Conservation (phyloP, 345 rosid genomes). For the Gossypium thurberi region DNA sequence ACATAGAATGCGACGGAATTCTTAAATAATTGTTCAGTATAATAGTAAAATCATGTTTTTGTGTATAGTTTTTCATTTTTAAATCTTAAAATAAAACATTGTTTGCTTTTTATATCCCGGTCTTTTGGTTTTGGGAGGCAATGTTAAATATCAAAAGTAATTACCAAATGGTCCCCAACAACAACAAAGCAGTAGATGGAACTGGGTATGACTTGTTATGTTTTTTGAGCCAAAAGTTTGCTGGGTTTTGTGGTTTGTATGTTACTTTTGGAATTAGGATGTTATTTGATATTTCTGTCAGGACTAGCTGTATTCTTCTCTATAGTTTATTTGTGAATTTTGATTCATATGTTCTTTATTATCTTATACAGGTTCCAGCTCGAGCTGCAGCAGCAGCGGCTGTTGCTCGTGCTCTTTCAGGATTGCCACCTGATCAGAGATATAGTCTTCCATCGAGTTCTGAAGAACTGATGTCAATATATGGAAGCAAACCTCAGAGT, state of each 20-base stretch:
- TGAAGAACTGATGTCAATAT: constrained; percentile 59
- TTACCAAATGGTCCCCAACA: not conserved
- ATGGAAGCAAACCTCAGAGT: constrained; percentile 62
- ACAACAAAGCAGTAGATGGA: not conserved
- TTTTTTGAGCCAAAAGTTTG: not conserved
- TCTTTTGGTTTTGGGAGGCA: not conserved
- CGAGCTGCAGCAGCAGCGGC: constrained; percentile 98
- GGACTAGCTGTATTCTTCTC: not conserved
- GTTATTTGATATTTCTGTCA: not conserved
- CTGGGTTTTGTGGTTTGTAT: not conserved
- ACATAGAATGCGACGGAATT: not conserved
- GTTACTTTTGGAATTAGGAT: not conserved
- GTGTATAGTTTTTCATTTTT: not conserved
- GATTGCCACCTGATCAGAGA: constrained; percentile 74
- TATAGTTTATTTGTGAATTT: constrained; percentile 2
- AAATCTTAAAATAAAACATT: not conserved
- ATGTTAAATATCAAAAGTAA: not conserved
- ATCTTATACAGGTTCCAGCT: constrained; percentile 70
- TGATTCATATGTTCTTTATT: constrained; percentile 6
- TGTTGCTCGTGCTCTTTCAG: constrained; percentile 90
- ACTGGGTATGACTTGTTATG: not conserved
- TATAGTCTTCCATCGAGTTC: constrained; percentile 73
- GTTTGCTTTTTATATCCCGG: not conserved
- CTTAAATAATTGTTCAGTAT: not conserved
- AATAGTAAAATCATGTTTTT: not conserved